Conservation (phyloP, 164 flowering plant species). For the Litsea cubeba region DNA sequence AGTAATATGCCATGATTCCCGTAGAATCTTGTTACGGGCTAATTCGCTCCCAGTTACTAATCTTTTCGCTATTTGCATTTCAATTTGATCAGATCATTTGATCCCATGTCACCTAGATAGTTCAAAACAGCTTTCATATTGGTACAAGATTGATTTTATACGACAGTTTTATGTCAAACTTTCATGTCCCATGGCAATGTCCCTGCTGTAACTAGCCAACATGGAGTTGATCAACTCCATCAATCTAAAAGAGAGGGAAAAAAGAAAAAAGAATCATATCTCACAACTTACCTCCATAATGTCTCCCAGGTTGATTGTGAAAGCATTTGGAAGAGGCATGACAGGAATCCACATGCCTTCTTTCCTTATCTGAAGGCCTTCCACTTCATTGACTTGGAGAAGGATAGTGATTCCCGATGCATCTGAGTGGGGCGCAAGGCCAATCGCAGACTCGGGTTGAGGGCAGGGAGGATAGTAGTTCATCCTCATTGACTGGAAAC, state of each 20-base stretch:
- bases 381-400: conserved; percentile 34
- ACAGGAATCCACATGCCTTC: conserved; percentile 43
- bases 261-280: neutral
- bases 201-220: neutral
- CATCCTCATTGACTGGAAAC: conserved; percentile 26
- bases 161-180: too few species aligned
- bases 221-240: neutral
- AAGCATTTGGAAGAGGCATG: conserved; percentile 32
- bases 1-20: too few species aligned
- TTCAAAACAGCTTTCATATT: too few species aligned
- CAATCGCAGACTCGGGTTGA: conserved; percentile 36
- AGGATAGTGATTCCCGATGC: conserved; percentile 34
- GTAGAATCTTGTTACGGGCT: too few species aligned
- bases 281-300: conserved; percentile 35
- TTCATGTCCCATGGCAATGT: neutral
- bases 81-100: too few species aligned
- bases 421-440: conserved; percentile 55
- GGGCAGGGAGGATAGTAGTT: conserved; percentile 50
- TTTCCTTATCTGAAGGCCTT: conserved; percentile 46
- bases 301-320: conserved; percentile 48
- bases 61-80: too few species aligned
- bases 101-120: too few species aligned
- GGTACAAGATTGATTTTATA: too few species aligned
- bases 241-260: neutral
- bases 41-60: too few species aligned